Conservation (phyloP, 1,139 yeast species). For the Protomyces lactucae-debilis region DNA sequence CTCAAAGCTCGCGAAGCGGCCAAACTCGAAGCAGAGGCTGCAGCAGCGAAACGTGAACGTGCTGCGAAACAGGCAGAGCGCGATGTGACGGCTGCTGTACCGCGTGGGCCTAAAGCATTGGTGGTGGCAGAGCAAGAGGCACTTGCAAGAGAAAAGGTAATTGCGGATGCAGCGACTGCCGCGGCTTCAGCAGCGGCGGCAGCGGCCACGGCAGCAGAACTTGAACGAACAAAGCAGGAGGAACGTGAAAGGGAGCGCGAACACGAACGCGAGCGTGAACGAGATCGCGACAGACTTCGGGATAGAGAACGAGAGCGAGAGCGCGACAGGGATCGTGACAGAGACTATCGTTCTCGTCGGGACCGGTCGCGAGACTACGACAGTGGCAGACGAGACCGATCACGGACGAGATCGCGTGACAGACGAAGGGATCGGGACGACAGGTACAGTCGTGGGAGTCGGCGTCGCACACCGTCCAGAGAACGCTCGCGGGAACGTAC, state of each 20-base stretch:
- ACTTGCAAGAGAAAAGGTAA: neutral
- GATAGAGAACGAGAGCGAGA: constrained; percentile 1
- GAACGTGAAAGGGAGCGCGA: neutral
- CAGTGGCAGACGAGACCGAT: neutral
- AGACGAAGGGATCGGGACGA: neutral
- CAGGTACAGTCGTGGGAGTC: constrained; percentile 3
- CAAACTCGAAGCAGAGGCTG: constrained; percentile 32
- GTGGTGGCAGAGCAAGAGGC: neutral
- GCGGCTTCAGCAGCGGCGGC: neutral
- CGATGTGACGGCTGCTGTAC: neutral
- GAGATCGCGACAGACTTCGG: neutral
- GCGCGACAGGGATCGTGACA: constrained; percentile 7
- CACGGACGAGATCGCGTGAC: neutral
- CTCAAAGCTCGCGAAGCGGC: constrained; percentile 30
- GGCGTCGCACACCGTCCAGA: neutral
- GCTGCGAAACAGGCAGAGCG: neutral
- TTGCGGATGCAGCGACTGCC: constrained; percentile 3
- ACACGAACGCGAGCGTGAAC: neutral
- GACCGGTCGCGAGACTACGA: neutral
- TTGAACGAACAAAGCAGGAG: neutral
- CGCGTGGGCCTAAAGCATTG: neutral
- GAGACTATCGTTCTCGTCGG: neutral
- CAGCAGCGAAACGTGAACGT: neutral
- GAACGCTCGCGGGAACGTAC: neutral
- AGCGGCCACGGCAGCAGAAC: neutral